These are phyloP conservation scores for Globisporangium viniferum DNA, from an alignment of 352 stramenopile species.

Conservation along the genomic window DNA sequence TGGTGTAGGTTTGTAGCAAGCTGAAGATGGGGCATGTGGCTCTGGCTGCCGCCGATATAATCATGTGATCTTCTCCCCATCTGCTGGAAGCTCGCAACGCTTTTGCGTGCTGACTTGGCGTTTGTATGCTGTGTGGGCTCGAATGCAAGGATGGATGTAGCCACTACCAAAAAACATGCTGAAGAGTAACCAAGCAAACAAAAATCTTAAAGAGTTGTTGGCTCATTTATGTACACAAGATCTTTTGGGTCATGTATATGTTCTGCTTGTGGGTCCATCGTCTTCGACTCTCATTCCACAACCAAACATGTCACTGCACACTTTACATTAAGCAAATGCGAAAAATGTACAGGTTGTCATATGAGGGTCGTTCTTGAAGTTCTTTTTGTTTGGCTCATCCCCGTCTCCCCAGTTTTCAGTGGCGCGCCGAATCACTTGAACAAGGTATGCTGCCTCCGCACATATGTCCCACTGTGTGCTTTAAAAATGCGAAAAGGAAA, in stretches of 20 bases:
- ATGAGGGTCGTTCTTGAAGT: neutral
- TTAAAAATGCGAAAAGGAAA: conserved; percentile 1
- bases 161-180: neutral
- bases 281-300: neutral
- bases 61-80: neutral
- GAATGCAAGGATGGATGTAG: neutral
- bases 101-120: neutral
- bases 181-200: neutral
- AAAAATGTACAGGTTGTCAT: neutral
- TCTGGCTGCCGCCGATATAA: neutral
- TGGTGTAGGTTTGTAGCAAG: neutral
- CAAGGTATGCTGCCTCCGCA: neutral
- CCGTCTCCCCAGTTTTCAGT: conserved; percentile 5
- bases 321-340: neutral
- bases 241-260: neutral
- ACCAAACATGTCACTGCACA: neutral
- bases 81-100: neutral
- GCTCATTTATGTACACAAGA: neutral
- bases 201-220: neutral
- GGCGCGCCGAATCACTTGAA: neutral
- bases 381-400: neutral
- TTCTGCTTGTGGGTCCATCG: neutral
- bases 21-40: neutral
- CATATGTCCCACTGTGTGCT: neutral
- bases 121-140: neutral